These are phyloP conservation scores for Aspergillus sp. DNA, from an alignment of 2,329 filamentous ascomycete genomes.

Conservation along the genomic window DNA sequence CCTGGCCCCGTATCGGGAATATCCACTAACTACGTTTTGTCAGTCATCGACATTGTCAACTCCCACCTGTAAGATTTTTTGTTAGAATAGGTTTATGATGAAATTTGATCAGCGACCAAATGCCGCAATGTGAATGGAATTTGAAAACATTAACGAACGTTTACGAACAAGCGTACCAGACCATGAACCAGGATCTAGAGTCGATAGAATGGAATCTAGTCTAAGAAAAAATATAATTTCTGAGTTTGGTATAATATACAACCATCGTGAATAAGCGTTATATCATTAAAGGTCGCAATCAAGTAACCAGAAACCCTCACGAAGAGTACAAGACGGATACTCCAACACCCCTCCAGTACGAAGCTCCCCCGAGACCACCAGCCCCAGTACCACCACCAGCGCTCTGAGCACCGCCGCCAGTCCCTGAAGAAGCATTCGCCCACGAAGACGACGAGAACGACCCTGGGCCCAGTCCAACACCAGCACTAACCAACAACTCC, in stretches of 20 bases:
- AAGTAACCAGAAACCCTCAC: conserved; percentile 7
- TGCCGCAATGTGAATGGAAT: background rate
- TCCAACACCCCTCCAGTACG: conserved; percentile 36
- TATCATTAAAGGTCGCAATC: background rate
- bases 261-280: background rate
- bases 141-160: background rate
- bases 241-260: too few species aligned
- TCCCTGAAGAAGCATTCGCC: conserved; percentile 4
- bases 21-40: background rate
- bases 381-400: conserved; percentile 18
- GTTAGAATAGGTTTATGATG: conserved; percentile 2
- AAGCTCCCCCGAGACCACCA: conserved; percentile 20
- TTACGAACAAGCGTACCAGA: background rate
- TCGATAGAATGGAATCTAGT: too few species aligned
- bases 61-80: conserved; percentile 39
- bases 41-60: conserved; percentile 63
- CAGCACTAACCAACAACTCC: conserved; percentile 83
- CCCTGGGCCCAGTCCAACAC: conserved; percentile 65
- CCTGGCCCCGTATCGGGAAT: too few species aligned
- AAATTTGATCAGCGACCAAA: background rate
- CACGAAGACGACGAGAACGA: conserved; percentile 26
- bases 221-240: too few species aligned
- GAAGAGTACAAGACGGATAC: conserved; percentile 37
- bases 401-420: conserved; percentile 17
- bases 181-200: too few species aligned